Evolutionary conservation across 2,329 filamentous ascomycete genomes (phyloP).

Genomic region (Neopestalotiopsis sp.): DNA sequence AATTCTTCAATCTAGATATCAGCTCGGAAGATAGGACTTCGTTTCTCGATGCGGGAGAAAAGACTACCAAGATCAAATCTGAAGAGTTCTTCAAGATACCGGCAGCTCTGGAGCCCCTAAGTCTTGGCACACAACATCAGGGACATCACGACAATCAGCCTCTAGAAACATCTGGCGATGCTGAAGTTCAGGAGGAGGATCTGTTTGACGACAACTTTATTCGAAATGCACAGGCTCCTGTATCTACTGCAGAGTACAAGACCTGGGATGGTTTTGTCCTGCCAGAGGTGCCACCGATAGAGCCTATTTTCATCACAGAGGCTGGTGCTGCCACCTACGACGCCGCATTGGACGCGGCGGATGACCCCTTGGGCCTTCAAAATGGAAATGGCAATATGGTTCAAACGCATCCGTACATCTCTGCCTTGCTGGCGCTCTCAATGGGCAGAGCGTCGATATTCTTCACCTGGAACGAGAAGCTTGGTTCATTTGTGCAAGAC

Average conservation of each 20-base stretch:
- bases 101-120: conserved; percentile 27
- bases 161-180: conserved; percentile 25
- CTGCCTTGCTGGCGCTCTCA: conserved; percentile 68
- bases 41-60: conserved; percentile 17
- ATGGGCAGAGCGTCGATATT: conserved; percentile 76
- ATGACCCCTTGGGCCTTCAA: conserved; percentile 44
- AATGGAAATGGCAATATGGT: conserved; percentile 49
- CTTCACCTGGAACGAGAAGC: conserved; percentile 64
- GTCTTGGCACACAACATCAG: conserved; percentile 17
- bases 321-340: conserved; percentile 70
- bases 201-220: conserved; percentile 54
- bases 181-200: conserved; percentile 29
- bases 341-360: conserved; percentile 54
- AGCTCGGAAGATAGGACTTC: conserved; percentile 30
- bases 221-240: conserved; percentile 36
- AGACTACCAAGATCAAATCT: conserved; percentile 19
- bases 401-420: conserved; percentile 53
- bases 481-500: conserved; percentile 56
- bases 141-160: conserved; percentile 16
- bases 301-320: conserved; percentile 69
- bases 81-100: conserved; percentile 52
- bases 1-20: conserved; percentile 51
- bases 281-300: conserved; percentile 40
- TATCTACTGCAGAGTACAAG: conserved; percentile 51
- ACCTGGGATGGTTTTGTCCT: conserved; percentile 73